Evolutionary conservation across 75 land plant species (phyloP), one percentile per base, ranked within the genome.

Genomic region (Gnetum montanum): DNA sequence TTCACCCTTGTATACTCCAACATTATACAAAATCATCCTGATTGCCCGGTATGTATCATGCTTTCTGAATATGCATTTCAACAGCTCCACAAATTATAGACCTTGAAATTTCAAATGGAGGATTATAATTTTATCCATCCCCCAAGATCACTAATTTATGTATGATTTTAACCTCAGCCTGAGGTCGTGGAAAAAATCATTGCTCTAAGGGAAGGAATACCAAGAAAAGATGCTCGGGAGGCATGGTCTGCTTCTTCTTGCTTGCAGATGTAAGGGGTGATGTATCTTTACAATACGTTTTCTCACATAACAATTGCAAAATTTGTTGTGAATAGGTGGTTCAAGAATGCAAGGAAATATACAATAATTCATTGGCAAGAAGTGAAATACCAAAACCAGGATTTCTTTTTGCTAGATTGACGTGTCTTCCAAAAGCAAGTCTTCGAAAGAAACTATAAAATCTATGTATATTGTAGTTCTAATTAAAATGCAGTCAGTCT

Each of bases 111-210:
- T 49, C 24, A 28, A 28, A 10, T 49, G 24, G 19, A 13, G n/a
- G n/a, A n/a, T n/a, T n/a, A n/a, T n/a, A n/a, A n/a, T n/a, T n/a
- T n/a, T n/a, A n/a, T n/a, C n/a, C n/a, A n/a, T n/a, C n/a, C n/a
- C n/a, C n/a, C n/a, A n/a, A n/a, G n/a, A n/a, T n/a, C n/a, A n/a
- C n/a, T n/a, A n/a, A n/a, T n/a, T n/a, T n/a, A n/a, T n/a, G n/a
- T n/a, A n/a, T n/a, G n/a, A n/a, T n/a, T n/a, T n/a, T n/a, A 5
- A 43, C 19, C 79, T 60, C 91, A 94, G 98, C 88, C 91, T 33
- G 98, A 94, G 45, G 96, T 94, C n/a, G 98, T 94, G 1, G 98
- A 94, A 65, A 94, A 80, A 43, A 63, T 94, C 50, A 80, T 94
- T 25, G 72, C 74, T 11, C 37, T 94, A 24, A 75, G 98, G 41